These are phyloP conservation scores for Starmerella asiatica DNA, from an alignment of 805 yeast genomes.

Conservation along the genomic window DNA sequence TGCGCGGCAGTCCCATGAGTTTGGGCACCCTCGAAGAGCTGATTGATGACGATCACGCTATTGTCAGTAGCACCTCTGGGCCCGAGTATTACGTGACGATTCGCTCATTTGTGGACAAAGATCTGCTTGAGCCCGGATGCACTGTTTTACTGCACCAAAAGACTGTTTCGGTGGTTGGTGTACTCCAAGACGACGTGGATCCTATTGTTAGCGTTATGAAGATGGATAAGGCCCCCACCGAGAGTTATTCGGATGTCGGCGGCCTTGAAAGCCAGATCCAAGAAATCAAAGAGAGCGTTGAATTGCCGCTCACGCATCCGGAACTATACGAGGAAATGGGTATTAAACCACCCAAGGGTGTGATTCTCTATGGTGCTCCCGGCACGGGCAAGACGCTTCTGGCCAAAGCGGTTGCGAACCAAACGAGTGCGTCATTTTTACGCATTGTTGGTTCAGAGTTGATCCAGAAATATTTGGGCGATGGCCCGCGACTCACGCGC, in stretches of 20 bases:
- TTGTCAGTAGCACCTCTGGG: conserved; percentile 88
- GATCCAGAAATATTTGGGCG: conserved; percentile 93
- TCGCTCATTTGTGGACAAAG: conserved; percentile 92
- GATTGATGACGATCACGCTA: conserved; percentile 97
- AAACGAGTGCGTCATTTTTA: conserved; percentile 88
- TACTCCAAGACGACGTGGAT: conserved; percentile 93
- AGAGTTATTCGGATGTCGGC: conserved; percentile 92
- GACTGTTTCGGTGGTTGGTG: conserved; percentile 93
- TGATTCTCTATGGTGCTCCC: conserved; percentile 91
- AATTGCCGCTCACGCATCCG: conserved; percentile 89
- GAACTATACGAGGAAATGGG: conserved; percentile 98
- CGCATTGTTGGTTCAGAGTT: conserved; percentile 95
- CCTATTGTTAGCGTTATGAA: conserved; percentile 98
- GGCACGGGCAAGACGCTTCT: conserved; percentile 94
- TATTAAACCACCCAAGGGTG: conserved; percentile 96
- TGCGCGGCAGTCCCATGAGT: conserved; percentile 92
- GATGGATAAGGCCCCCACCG: conserved; percentile 94
- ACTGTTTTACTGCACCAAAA: conserved; percentile 90
- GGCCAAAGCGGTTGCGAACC: conserved; percentile 97
- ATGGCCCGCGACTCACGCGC: conserved; percentile 88
- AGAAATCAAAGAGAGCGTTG: conserved; percentile 95
- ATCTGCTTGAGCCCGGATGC: conserved; percentile 90
- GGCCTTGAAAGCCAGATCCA: conserved; percentile 92
- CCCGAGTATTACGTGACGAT: conserved; percentile 96
- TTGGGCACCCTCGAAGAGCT: conserved; percentile 95